Conservation (phyloP, 805 yeast species). For the Kuraishia cidri region DNA sequence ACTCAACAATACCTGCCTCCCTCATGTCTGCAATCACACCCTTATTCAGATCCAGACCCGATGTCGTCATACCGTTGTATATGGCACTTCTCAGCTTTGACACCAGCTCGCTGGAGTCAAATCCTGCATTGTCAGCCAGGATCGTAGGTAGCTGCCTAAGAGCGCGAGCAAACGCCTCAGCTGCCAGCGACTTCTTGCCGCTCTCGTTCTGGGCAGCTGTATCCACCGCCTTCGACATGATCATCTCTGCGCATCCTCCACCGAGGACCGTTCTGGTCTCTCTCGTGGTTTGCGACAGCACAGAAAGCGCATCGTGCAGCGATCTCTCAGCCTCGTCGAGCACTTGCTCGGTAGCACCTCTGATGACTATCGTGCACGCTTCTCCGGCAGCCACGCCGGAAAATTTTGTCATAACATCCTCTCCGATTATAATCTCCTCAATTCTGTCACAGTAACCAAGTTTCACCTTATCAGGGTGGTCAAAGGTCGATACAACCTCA, state of each 20-base stretch:
- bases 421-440: conserved; percentile 92
- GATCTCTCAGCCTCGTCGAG: conserved; percentile 97
- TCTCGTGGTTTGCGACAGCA: conserved; percentile 86
- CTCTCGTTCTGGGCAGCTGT: conserved; percentile 84
- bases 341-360: conserved; percentile 99
- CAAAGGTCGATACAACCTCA: conserved; percentile 95
- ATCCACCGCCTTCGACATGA: conserved; percentile 96
- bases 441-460: conserved; percentile 83
- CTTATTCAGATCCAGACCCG: conserved; percentile 80
- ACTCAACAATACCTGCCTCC: conserved; percentile 86
- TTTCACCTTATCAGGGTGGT: conserved; percentile 77
- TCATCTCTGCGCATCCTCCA: conserved; percentile 88
- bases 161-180: conserved; percentile 91
- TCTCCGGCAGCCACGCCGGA: conserved; percentile 94
- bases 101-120: conserved; percentile 86
- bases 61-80: conserved; percentile 85
- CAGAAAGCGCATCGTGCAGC: conserved; percentile 92
- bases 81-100: conserved; percentile 84
- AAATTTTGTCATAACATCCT: conserved; percentile 81
- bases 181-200: conserved; percentile 90
- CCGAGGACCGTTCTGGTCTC: conserved; percentile 91
- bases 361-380: conserved; percentile 90
- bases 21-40: conserved; percentile 93
- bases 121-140: conserved; percentile 95
- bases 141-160: conserved; percentile 92